These are phyloP conservation scores for Sporisorium exsertum DNA, from an alignment of 1,284 basidiomycete species.

Conservation along the genomic window DNA sequence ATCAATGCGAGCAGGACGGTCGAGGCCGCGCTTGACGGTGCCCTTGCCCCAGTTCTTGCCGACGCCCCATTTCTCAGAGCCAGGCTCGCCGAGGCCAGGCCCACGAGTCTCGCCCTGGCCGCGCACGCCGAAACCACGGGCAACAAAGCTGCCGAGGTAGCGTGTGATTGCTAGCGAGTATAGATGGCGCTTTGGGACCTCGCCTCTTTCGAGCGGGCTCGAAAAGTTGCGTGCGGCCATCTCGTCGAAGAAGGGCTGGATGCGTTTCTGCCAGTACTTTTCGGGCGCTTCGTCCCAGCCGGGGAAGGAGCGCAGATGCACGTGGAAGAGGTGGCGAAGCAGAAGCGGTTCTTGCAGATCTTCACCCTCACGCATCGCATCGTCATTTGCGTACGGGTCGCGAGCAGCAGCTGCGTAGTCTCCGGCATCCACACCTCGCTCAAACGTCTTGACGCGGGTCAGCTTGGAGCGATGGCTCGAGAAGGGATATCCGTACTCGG, in stretches of 20 bases:
- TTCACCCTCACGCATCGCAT: slow-evolving; percentile 50
- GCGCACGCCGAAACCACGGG: slow-evolving; percentile 65
- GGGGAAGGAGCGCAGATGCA: slow-evolving; percentile 61
- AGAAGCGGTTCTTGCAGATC: slow-evolving; percentile 62
- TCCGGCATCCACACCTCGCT: slow-evolving; percentile 43
- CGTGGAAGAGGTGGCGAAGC: slow-evolving; percentile 67
- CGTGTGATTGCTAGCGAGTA: slow-evolving; percentile 58
- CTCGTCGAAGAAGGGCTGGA: slow-evolving; percentile 66
- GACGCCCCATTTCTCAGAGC: slow-evolving; percentile 65
- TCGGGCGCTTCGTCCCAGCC: slow-evolving; percentile 61
- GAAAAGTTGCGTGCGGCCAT: slow-evolving; percentile 61
- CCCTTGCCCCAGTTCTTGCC: slow-evolving; percentile 68
- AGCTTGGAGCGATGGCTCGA: slow-evolving; percentile 51
- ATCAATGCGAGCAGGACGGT: slow-evolving; percentile 58
- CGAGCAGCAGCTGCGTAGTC: slow-evolving; percentile 53
- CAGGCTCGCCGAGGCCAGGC: slow-evolving; percentile 62
- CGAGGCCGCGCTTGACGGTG: slow-evolving; percentile 68
- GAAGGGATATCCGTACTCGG: slow-evolving; percentile 66
- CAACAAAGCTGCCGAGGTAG: slow-evolving; percentile 65
- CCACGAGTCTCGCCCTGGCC: slow-evolving; percentile 64
- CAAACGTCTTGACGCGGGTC: slow-evolving; percentile 55
- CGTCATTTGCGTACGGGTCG: slow-evolving; percentile 61
- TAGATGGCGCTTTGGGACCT: slow-evolving; percentile 60
- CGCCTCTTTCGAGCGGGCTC: slow-evolving; percentile 60
- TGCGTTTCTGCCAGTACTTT: slow-evolving; percentile 64